Conservation (phyloP, 2,329 filamentous ascomycete species). For the Orbilia oligospora region DNA sequence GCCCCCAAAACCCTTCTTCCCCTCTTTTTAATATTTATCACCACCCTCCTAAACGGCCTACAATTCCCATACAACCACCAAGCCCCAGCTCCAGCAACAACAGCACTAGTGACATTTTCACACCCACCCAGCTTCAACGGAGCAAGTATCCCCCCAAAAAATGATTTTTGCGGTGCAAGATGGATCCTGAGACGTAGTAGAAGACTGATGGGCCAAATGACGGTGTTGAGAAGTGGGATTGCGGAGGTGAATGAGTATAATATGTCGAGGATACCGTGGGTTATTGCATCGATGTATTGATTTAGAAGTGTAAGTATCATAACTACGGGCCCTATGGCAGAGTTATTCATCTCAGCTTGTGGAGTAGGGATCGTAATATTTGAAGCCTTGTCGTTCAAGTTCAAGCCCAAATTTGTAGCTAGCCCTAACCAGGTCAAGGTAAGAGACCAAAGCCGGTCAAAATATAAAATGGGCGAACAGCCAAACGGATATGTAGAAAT, state of each 20-base stretch:
- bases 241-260: constrained; percentile 4
- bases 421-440: neutral
- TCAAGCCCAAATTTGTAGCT: neutral
- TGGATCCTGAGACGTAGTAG: constrained; percentile 43
- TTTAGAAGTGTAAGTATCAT: constrained; percentile 25
- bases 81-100: neutral
- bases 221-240: neutral
- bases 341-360: neutral
- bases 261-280: constrained; percentile 1
- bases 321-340: constrained; percentile 10
- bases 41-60: constrained; percentile 24
- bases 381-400: neutral
- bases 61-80: constrained; percentile 28
- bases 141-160: constrained; percentile 15
- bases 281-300: constrained; percentile 23
- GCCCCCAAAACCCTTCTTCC: neutral
- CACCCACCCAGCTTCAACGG: constrained; percentile 29
- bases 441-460: neutral
- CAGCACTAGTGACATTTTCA: constrained; percentile 26
- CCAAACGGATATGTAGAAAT: neutral
- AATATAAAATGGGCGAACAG: neutral
- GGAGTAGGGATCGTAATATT: neutral
- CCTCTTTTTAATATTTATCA: constrained; percentile 5
- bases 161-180: constrained; percentile 24
- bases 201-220: constrained; percentile 27